Conservation (phyloP, 192 early-diverging fungal genomes). For the Coemansia interrupta region DNA sequence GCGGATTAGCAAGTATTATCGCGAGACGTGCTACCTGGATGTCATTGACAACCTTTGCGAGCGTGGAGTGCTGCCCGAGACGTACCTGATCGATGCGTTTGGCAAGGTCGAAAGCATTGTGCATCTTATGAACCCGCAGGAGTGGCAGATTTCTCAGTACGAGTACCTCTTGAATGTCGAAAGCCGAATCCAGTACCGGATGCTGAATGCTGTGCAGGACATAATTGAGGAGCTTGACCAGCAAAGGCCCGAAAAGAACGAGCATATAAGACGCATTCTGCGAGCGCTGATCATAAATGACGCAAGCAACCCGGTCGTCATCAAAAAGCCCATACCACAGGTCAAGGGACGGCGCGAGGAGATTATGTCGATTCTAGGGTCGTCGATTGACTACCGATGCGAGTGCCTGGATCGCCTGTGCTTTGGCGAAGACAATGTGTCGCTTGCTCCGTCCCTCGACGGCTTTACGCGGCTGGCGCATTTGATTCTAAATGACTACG, state of each 20-base stretch:
- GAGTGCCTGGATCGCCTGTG: conserved; percentile 35
- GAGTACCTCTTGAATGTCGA: conserved; percentile 36
- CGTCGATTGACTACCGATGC: conserved; percentile 43
- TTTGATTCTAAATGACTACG: conserved; percentile 34
- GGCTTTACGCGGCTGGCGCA: conserved; percentile 39
- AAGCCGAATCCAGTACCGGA: conserved; percentile 33
- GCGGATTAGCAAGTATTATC: conserved; percentile 45
- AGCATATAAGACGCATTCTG: conserved; percentile 24
- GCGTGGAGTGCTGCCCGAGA: conserved; percentile 26
- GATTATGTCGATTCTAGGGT: conserved; percentile 21
- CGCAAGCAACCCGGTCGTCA: conserved; percentile 27
- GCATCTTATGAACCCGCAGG: conserved; percentile 45
- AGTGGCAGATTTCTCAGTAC: conserved; percentile 45
- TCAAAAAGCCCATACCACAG: conserved; percentile 46
- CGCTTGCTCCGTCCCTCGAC: conserved; percentile 22
- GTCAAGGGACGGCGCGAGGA: conserved; percentile 36
- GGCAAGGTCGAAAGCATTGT: conserved; percentile 46
- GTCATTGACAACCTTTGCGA: conserved; percentile 35
- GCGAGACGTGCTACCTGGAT: conserved; percentile 49
- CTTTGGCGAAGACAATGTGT: conserved; percentile 32
- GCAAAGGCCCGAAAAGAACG: conserved; percentile 22
- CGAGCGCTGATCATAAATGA: conserved; percentile 43
- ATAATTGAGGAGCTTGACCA: conserved; percentile 50
- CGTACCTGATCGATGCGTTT: conserved; percentile 49
- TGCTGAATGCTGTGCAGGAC: conserved; percentile 31